Base-by-base conservation (phyloP, 805 yeast species). In the Yueomyces sp. region DNA sequence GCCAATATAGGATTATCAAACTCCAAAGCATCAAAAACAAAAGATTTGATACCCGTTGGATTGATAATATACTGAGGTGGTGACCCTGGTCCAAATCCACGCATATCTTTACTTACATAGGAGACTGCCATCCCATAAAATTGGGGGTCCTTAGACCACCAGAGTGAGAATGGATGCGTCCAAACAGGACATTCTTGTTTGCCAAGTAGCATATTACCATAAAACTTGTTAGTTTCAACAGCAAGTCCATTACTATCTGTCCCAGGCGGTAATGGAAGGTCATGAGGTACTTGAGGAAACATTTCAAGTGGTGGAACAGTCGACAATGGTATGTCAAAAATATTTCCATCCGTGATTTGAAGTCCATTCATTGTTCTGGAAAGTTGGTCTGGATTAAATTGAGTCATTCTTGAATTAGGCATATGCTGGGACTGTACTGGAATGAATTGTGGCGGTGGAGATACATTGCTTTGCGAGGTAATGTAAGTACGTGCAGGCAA, bases 101-200 rank as follows among this genome's bases (percentile, higher is more conserved):
- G 62, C 50, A 82, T 85, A 4, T 66, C 52, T 2, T 70, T 68
- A 3, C 68, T 67, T 1, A 81, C 74, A 52, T 85, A 86, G 30
- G 83, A 72, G 40, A 81, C 66, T 1, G 85, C 87, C 42, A 84
- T 56, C 2, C 94, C 94, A 41, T 60, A 61, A 44, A 60, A 68
- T 5, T 52, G 56, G 32, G 62, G 64, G 43, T 71, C 76, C 44
- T 67, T 74, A 6, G 79, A 65, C 48, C 68, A 68, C 90, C 87
- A 84, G 4, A 81, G 64, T 30, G 85, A 75, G 54, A 82, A 82
- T 2, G 94, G 94, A 50, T 80, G 85, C 0, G 90, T 76, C 86
- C 87, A 84, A 0, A 76, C 73, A 0, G 88, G 84, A 44, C 74
- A 66, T 2, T 77, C 73, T 53, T 81, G 88, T 45, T 72, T 70